These are phyloP conservation scores for Talaromyces sp. DNA, from an alignment of 2,329 filamentous ascomycete species.

Conservation along the genomic window DNA sequence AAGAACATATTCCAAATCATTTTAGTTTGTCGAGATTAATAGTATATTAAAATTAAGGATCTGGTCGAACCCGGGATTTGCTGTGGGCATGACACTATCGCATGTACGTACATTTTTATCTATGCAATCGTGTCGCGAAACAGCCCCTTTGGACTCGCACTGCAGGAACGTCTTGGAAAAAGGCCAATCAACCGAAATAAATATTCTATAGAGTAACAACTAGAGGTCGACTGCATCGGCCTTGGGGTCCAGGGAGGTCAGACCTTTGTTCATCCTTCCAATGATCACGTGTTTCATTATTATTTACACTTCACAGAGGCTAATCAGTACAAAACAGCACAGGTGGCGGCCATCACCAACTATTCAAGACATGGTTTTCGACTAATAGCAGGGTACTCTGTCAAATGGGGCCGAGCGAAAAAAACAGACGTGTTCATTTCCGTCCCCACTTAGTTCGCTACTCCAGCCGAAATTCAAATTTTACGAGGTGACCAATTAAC, in stretches of 20 bases:
- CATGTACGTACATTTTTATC: no score
- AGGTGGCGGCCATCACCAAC: no score
- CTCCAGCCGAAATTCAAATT: not conserved
- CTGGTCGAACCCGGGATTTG: not conserved
- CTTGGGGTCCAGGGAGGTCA: not conserved
- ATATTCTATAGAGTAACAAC: no score
- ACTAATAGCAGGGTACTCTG: no score
- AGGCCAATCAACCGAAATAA: not conserved
- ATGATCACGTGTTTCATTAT: no score
- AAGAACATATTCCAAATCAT: not conserved
- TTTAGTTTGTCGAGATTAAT: not conserved
- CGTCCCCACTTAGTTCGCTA: not conserved
- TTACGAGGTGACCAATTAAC: not conserved
- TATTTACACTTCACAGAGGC: no score
- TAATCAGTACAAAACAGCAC: no score
- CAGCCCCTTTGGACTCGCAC: not conserved
- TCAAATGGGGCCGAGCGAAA: not conserved
- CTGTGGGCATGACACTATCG: not conserved
- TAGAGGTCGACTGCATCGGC: not conserved
- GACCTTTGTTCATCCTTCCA: conserved; percentile 1
- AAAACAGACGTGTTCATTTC: not conserved
- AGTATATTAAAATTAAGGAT: no score
- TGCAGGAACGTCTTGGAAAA: not conserved
- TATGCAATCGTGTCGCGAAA: not conserved
- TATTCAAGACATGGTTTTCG: no score